A percentile compares a stretch with the other conserved stretches of the same genome.
Evolutionary conservation across 2,329 filamentous ascomycete genomes (phyloP).

Genomic region (Acrocalymma vagum): DNA sequence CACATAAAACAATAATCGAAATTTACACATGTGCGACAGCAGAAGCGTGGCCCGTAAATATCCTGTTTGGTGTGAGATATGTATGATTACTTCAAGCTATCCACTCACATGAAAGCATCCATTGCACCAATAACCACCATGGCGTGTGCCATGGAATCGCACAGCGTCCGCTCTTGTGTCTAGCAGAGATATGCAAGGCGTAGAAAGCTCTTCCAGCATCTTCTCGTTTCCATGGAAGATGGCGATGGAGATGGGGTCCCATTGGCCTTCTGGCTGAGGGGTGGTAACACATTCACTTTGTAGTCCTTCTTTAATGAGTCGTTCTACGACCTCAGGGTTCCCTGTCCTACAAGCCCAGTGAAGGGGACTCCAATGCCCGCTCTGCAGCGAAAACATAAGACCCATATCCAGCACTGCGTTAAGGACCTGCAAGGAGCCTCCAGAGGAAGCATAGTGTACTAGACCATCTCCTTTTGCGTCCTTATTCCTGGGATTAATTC

Average conservation of each 20-base stretch:
- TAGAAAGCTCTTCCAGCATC: constrained; percentile 3
- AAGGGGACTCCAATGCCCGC: constrained; percentile 10
- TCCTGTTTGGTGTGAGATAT: constrained; percentile 3
- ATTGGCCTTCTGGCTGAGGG: constrained; percentile 1
- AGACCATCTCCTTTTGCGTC: constrained; percentile 7
- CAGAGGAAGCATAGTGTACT: constrained; percentile 6
- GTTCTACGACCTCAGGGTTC: constrained; percentile 4
- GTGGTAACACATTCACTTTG: neutral
- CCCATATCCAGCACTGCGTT: neutral
- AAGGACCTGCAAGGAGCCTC: constrained; percentile 7
- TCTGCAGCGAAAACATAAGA: neutral
- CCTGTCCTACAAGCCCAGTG: constrained; percentile 11
- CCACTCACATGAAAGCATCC: constrained; percentile 11
- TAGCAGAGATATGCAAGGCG: neutral
- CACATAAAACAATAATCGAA: constrained; percentile 2
- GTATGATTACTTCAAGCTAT: neutral
- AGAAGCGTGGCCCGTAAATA: constrained; percentile 7
- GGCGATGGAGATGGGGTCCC: constrained; percentile 7
- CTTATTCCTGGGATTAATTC: neutral
- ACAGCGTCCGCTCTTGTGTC: neutral
- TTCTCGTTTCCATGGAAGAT: constrained; percentile 9
- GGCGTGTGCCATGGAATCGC: neutral
- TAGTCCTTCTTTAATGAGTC: constrained; percentile 2
- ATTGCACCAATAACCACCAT: constrained; percentile 5
- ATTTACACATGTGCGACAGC: constrained; percentile 3